Conservation (phyloP, 2,329 filamentous ascomycete genomes). For the Aspergillus chevalieri region DNA sequence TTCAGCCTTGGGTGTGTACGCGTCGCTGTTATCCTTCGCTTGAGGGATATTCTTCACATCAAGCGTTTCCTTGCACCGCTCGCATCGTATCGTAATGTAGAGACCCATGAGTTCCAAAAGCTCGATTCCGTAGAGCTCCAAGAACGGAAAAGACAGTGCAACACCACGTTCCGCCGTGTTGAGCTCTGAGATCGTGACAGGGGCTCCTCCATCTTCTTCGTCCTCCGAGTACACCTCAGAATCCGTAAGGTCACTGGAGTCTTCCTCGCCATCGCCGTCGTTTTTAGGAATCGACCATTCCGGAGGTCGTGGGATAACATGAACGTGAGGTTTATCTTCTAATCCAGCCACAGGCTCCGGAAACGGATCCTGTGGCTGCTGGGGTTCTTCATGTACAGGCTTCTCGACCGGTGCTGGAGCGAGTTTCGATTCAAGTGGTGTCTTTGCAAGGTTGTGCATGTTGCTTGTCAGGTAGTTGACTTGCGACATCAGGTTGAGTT, state of each 20-base stretch:
- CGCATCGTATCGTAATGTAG: conserved; percentile 68
- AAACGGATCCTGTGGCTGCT: conserved; percentile 13
- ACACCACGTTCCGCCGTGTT: conserved; percentile 59
- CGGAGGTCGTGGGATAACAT: conserved; percentile 67
- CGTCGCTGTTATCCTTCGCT: conserved; percentile 37
- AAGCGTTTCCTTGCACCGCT: conserved; percentile 66
- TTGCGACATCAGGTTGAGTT: conserved; percentile 64
- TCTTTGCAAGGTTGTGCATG: conserved; percentile 60
- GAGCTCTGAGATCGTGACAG: conserved; percentile 29
- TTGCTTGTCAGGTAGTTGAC: conserved; percentile 70
- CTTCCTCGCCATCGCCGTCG: conserved; percentile 30
- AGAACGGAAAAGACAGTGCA: conserved; percentile 69
- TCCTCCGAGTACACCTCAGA: conserved; percentile 43
- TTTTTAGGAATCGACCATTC: conserved; percentile 57
- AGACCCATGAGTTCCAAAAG: conserved; percentile 63
- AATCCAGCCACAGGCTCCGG: conserved; percentile 5
- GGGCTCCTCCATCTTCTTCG: conserved; percentile 34
- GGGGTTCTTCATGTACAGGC: conserved; percentile 4
- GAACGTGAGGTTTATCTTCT: conserved; percentile 58
- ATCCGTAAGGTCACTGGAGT: conserved; percentile 37
- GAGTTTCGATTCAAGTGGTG: conserved; percentile 32
- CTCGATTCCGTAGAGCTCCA: conserved; percentile 73
- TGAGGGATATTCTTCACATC: conserved; percentile 64
- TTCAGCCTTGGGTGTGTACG: conserved; percentile 38
- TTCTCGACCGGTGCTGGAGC: conserved; percentile 7